Conservation (phyloP, 139 green algal genomes). For the Pseudopediastrum boryanum region DNA sequence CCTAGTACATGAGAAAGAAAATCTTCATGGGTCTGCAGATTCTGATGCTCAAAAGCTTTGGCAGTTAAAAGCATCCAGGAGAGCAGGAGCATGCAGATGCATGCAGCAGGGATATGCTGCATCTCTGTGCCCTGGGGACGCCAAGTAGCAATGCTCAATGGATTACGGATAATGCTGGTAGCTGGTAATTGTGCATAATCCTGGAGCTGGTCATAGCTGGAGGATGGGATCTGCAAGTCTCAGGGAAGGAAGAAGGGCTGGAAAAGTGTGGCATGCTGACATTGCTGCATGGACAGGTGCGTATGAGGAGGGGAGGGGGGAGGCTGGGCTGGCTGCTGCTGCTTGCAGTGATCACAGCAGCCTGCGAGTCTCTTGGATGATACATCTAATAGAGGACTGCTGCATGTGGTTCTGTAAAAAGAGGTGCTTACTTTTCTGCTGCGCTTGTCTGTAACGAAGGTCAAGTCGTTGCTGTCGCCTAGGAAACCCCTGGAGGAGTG, state of each 20-base stretch:
- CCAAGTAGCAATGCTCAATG: too few relatives aligned
- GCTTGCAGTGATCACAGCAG: neutral
- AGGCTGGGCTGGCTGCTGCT: neutral
- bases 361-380: neutral
- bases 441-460: conserved; percentile 73
- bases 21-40: too few relatives aligned
- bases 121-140: too few relatives aligned
- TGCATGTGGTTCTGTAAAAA: neutral
- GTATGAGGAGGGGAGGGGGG: neutral
- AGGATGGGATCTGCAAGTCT: too few relatives aligned
- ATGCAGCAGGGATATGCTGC: too few relatives aligned
- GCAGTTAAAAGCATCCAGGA: too few relatives aligned
- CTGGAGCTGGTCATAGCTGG: too few relatives aligned
- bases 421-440: conserved; percentile 47
- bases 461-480: conserved; percentile 53
- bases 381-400: neutral
- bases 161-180: too few relatives aligned
- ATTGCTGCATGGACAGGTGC: neutral
- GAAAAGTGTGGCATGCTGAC: neutral
- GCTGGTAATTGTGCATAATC: too few relatives aligned
- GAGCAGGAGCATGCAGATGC: too few relatives aligned
- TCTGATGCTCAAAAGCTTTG: too few relatives aligned
- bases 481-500: conserved; percentile 67
- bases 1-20: too few relatives aligned
- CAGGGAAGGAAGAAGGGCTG: neutral